Conservation (phyloP, 2,329 filamentous ascomycete species). For the Colletotrichum eremochloae region DNA sequence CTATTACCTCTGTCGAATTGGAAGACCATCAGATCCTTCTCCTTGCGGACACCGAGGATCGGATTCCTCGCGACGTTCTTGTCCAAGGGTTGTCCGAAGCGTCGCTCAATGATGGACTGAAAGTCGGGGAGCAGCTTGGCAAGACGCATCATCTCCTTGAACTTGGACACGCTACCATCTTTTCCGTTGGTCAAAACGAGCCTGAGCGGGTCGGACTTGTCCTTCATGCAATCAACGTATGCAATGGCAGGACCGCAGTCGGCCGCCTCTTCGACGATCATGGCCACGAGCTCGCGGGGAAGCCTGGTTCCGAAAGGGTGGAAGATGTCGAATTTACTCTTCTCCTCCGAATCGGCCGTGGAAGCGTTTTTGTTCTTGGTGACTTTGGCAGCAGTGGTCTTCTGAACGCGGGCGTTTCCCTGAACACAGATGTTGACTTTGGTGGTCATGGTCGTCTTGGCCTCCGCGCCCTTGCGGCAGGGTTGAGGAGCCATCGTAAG, state of each 20-base stretch:
- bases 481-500: background rate
- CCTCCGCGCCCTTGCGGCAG: background rate
- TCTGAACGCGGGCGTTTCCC: background rate
- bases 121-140: background rate
- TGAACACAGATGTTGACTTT: background rate
- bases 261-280: background rate
- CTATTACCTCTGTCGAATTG: rapidly evolving
- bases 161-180: background rate
- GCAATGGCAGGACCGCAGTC: background rate
- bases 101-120: background rate
- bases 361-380: background rate
- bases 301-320: background rate
- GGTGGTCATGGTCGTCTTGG: background rate
- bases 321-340: background rate
- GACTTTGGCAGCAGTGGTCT: no score
- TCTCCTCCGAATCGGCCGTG: background rate
- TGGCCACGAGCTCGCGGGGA: background rate
- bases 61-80: background rate
- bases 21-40: conserved; percentile 1
- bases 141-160: background rate
- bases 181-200: background rate
- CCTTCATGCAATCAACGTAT: background rate
- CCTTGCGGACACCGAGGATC: background rate
- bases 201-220: rapidly evolving
- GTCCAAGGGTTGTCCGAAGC: background rate